A percentile compares a stretch with the other conserved stretches of the same genome.
phyloP scores from a whole-genome alignment of 768 basidiomycete species.

The Cystobasidium ongulense region DNA sequence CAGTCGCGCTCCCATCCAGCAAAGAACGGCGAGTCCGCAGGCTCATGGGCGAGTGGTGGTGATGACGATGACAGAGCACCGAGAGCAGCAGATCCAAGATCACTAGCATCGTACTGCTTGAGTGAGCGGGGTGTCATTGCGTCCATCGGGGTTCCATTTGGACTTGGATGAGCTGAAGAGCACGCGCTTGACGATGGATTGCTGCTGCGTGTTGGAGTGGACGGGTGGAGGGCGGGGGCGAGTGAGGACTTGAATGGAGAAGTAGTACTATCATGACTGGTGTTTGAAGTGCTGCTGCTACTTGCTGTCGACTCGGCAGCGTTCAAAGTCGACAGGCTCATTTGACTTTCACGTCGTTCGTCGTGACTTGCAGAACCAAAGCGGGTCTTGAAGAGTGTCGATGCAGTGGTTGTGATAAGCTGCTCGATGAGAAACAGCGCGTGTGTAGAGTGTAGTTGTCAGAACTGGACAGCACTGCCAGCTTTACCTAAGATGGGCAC shows the following conservation, averaged over 20 bases:
- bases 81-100: background rate
- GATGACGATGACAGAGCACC: background rate
- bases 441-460: too few relatives aligned
- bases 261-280: background rate
- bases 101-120: background rate
- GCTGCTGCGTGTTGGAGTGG: background rate
- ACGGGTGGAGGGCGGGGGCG: background rate
- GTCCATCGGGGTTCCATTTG: background rate
- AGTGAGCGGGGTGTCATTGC: background rate
- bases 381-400: too few relatives aligned
- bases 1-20: background rate
- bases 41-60: background rate
- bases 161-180: background rate
- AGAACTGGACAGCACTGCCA: too few relatives aligned
- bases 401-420: too few relatives aligned
- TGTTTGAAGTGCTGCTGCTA: background rate
- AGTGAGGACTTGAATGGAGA: background rate
- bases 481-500: too few relatives aligned
- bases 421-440: too few relatives aligned
- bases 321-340: background rate
- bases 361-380: too few relatives aligned
- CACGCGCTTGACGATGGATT: background rate
- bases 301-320: background rate
- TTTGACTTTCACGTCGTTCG: too few relatives aligned
- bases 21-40: background rate